A percentile compares a stretch with the other conserved stretches of the same genome.
These are phyloP conservation scores for Phaffomyces thermotolerans DNA, from an alignment of 805 yeast species.

Conservation along the genomic window DNA sequence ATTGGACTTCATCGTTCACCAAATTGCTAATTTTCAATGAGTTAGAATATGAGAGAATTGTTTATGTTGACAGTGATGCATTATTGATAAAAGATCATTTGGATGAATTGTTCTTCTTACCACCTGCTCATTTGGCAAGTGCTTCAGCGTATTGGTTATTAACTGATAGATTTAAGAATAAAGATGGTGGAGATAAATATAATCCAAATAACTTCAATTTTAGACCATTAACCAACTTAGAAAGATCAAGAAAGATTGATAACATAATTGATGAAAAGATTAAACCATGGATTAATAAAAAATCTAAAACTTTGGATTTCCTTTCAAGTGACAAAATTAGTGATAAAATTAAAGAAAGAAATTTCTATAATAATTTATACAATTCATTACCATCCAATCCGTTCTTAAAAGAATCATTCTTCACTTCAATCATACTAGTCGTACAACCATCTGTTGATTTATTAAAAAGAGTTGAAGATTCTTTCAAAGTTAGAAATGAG, in stretches of 20 bases:
- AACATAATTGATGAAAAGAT: not conserved
- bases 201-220: not conserved
- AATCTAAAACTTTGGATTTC: too few relatives aligned
- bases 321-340: not conserved
- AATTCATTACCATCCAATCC: constrained; percentile 31
- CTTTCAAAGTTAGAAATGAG: constrained; percentile 20
- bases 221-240: not conserved
- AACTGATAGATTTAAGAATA: constrained; percentile 17
- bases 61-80: constrained; percentile 55
- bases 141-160: constrained; percentile 38
- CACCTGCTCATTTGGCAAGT: constrained; percentile 39
- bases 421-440: constrained; percentile 48
- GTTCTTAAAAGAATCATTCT: constrained; percentile 23
- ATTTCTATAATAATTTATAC: constrained; percentile 26
- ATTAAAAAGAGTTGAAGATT: constrained; percentile 16
- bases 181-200: constrained; percentile 1
- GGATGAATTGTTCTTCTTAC: constrained; percentile 47
- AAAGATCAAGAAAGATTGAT: constrained; percentile 2
- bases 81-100: constrained; percentile 32
- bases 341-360: constrained; percentile 2
- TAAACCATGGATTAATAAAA: constrained; percentile 1
- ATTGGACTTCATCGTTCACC: constrained; percentile 37
- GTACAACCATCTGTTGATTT: constrained; percentile 36
- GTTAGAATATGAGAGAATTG: constrained; percentile 42
- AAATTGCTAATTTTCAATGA: constrained; percentile 46